Base-by-base conservation (phyloP, 352 stramenopile species). In the Thraustochytrium sp. region DNA sequence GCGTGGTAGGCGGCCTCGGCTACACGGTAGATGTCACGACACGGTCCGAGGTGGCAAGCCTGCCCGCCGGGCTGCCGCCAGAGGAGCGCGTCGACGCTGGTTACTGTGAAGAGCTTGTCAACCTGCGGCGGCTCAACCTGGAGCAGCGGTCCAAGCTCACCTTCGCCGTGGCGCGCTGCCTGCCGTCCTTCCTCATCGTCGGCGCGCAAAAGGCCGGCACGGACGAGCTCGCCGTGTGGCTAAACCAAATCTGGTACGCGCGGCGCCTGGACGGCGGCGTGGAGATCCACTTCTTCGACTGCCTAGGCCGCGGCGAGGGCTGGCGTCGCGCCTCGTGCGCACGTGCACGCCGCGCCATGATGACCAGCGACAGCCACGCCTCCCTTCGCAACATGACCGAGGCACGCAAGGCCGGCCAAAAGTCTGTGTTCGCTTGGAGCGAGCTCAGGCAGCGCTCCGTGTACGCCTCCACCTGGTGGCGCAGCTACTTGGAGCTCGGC, bases 281-380 rank as follows among this genome's bases (percentile, higher is more conserved):
- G 9, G 82, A 85, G 61, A 42, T 61, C 26, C 82, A 85, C 76
- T 85, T 84, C 61, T 85, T 85, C 31, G 82, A 85, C 37, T 76
- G 38, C 29, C 54, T 84, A 26, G 75, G 75, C 53, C 38, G 46
- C 34, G 54, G 68, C 55, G 46, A 62, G 23, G 48, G 23, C 11
- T 77, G 31, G 68, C 29, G 29, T 9, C 40, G 36, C 4, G 38
- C 18, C 31, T 55, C 65, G 13, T 84, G 63, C 72, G 51, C 83
- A 2, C 34, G 34, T 13, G 48, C 53, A 8, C 65, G 82, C 38
- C 54, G 59, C 18, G 18, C 37, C 23, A 75, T 49, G 38, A 59
- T 80, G 48, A 8, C 3, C 2, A 21, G 8, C 46, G 51, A 64
- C 36, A 73, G 26, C 11, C 29, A 48, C 5, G 29, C 53, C n/a